Percentiles rank a stretch among this genome's conserved stretches.
Conservation (phyloP, 768 basidiomycete species). For the Tricholoma terreum region DNA sequence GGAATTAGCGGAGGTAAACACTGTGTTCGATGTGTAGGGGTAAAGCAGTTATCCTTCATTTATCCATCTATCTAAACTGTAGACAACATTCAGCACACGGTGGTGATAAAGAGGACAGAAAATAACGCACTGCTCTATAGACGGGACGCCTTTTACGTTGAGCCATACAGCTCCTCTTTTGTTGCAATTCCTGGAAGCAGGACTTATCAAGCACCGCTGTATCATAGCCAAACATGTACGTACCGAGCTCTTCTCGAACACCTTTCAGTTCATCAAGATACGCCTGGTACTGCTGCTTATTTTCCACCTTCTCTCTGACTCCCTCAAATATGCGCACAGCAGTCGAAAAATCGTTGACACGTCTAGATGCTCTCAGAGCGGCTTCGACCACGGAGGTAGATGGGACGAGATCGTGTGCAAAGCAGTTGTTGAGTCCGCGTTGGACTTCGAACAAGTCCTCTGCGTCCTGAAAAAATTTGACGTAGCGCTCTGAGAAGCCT, state of each 20-base stretch:
- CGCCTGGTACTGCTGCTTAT: constrained; percentile 89
- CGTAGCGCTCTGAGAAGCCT: constrained; percentile 91
- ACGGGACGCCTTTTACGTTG: constrained; percentile 23
- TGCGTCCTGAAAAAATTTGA: constrained; percentile 87
- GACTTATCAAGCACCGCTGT: neutral
- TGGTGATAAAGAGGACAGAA: neutral
- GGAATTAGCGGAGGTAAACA: neutral
- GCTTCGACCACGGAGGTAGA: constrained; percentile 82
- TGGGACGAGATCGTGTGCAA: constrained; percentile 96
- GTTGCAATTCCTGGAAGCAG: constrained; percentile 32
- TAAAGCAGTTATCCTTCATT: constrained; percentile 10
- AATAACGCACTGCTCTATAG: constrained; percentile 11
- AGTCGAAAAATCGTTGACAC: constrained; percentile 96
- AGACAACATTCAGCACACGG: neutral
- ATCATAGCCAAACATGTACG: constrained; percentile 13
- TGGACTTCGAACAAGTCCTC: constrained; percentile 99
- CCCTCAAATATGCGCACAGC: constrained; percentile 97
- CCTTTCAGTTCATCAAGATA: constrained; percentile 90
- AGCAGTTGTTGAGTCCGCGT: constrained; percentile 99
- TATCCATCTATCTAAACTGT: constrained; percentile 16
- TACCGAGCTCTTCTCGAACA: constrained; percentile 90
- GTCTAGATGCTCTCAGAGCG: constrained; percentile 80
- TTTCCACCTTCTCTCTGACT: constrained; percentile 96
- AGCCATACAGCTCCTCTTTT: constrained; percentile 45
- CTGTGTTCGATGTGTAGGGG: constrained; percentile 1